These are phyloP conservation scores for Agaricus blazei DNA, from an alignment of 768 basidiomycete species.

Conservation along the genomic window DNA sequence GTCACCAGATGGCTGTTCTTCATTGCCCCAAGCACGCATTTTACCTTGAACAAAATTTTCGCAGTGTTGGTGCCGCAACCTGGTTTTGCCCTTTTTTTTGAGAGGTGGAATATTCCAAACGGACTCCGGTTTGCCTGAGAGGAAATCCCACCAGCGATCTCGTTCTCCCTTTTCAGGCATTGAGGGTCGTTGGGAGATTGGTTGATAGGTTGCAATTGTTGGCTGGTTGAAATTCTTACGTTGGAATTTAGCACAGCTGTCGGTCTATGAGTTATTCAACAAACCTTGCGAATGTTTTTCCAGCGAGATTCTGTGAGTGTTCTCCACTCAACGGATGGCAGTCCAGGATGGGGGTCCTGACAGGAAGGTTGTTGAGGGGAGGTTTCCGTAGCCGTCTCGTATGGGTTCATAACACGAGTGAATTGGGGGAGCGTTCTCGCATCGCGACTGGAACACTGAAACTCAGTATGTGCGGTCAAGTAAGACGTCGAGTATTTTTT, in stretches of 20 bases:
- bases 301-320: slow-evolving; percentile 51
- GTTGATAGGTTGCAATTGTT: slow-evolving; percentile 40
- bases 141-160: slow-evolving; percentile 76
- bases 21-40: slow-evolving; percentile 34
- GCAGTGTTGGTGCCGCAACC: slow-evolving; percentile 13
- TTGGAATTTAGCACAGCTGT: not conserved
- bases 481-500: slow-evolving; percentile 13
- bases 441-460: slow-evolving; percentile 52
- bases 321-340: slow-evolving; percentile 72
- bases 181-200: slow-evolving; percentile 24
- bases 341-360: slow-evolving; percentile 23
- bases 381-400: slow-evolving; percentile 34
- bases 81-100: slow-evolving; percentile 19
- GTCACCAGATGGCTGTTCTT: slow-evolving; percentile 15
- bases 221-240: slow-evolving; percentile 63
- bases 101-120: slow-evolving; percentile 57
- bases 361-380: slow-evolving; percentile 12
- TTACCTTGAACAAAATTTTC: slow-evolving; percentile 16
- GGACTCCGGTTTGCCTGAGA: slow-evolving; percentile 61
- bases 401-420: slow-evolving; percentile 67
- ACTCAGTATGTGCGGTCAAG: not conserved
- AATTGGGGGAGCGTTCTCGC: slow-evolving; percentile 59
- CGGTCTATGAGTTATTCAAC: slow-evolving; percentile 6
- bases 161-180: slow-evolving; percentile 72
- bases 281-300: slow-evolving; percentile 61